Evolutionary conservation across 2,329 filamentous ascomycete genomes (phyloP), one percentile per base, ranked within the genome.

Genomic region (Cercospora sp.): DNA sequence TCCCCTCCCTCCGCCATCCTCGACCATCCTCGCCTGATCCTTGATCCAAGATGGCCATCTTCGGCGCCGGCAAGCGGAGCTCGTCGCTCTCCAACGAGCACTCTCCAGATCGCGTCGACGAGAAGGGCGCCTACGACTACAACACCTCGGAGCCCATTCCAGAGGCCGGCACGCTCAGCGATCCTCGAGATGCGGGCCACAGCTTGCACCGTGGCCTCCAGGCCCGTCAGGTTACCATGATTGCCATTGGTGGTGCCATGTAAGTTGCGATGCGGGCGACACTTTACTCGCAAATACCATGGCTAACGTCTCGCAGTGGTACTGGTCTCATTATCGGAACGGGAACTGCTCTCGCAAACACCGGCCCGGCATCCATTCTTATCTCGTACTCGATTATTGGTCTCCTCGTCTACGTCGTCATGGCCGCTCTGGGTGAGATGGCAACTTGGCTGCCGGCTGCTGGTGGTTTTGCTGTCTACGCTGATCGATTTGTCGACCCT

Each of bases 401-500:
- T 72, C 80, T 90, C 58, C 80, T 95, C 68, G 92, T 94, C 72
- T 95, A 89, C 79, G 81, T 93, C 51, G 91, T 95, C 73, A 93
- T 95, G 91, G 89, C 89, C 67, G 89, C 87, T 66, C 87, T 95
- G 3, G 92, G 91, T 70, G 91, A 94, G 79, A 95, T 95, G 91
- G 91, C 91, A 8, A 87, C 91, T 63, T 95, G 91, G 90, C 80
- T 95, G 36, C 92, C 92, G 61, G 84, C 93, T 74, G 87, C 88
- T 64, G 88, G 90, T 77, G 92, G 92, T 73, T 96, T 95, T 80
- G 91, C 91, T 69, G 91, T 91, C 75, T 95, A 94, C 76, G 91
- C 92, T 26, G 86, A 88, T 68, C 86, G 92, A 59, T 95, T 93
- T 81, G 90, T 89, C 75, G 91, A 95, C 74, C 91, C 91, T 63